These are phyloP conservation scores for Syncephalastrum contaminatum DNA, from an alignment of 371 early-diverging fungal species.

Conservation along the genomic window DNA sequence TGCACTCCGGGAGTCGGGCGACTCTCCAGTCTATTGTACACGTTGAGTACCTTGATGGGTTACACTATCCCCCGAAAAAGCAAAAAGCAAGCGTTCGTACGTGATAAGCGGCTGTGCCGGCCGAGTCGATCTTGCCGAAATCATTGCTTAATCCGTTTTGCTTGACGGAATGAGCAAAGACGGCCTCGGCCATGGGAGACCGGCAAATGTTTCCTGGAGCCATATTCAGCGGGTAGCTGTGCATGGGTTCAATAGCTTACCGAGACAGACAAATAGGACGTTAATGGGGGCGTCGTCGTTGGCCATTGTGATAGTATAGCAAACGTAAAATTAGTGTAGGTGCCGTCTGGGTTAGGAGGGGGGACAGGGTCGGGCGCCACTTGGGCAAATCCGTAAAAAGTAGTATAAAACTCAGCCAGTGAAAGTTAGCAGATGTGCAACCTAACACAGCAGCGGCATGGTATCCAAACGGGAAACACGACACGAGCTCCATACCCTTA, in stretches of 20 bases:
- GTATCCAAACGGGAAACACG: no score
- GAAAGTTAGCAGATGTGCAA: no score
- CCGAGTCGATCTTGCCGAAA: constrained; percentile 81
- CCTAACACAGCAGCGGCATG: no score
- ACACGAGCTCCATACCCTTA: no score
- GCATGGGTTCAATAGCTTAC: constrained; percentile 16
- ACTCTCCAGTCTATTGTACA: constrained; percentile 55
- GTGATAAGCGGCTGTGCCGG: constrained; percentile 87
- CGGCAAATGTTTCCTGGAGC: constrained; percentile 84
- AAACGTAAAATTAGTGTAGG: background rate
- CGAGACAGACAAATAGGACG: constrained; percentile 82
- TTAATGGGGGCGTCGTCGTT: constrained; percentile 16
- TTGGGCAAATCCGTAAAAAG: no score
- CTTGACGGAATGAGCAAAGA: constrained; percentile 75
- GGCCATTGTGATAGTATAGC: constrained; percentile 3
- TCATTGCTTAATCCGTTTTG: constrained; percentile 50
- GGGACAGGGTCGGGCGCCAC: no score
- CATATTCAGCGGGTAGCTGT: background rate
- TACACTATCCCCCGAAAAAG: background rate
- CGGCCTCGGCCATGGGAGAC: constrained; percentile 90
- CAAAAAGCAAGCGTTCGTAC: constrained; percentile 31
- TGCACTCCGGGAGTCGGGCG: constrained; percentile 74
- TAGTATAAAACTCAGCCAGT: no score
- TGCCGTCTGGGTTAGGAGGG: no score
- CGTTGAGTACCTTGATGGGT: background rate